These are phyloP conservation scores for Prototheca stagnorum DNA, from an alignment of 163 green algal species.

Conservation along the genomic window DNA sequence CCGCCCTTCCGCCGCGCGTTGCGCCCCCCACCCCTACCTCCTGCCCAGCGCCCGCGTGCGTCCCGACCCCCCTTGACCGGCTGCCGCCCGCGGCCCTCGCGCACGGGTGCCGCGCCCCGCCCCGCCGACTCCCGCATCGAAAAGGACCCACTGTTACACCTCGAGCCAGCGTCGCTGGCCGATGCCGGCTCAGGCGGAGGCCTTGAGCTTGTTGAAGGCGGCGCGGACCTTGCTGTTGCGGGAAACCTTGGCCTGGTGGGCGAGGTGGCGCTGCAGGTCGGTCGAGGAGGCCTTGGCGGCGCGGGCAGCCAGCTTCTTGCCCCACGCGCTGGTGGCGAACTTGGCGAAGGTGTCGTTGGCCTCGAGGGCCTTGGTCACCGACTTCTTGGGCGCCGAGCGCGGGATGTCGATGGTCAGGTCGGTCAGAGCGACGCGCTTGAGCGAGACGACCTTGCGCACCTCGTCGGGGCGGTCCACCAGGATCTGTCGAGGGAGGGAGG, in stretches of 20 bases:
- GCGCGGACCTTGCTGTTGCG: slow-evolving; percentile 8
- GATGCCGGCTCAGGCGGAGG: too few species aligned
- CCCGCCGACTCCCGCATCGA: too few species aligned
- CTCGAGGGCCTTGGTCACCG: slow-evolving; percentile 56
- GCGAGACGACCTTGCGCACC: slow-evolving; percentile 58
- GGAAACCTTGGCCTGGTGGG: slow-evolving; percentile 40
- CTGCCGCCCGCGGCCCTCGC: too few species aligned
- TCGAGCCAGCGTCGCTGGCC: too few species aligned
- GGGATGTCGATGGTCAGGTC: slow-evolving; percentile 84
- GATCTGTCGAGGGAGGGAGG: slow-evolving; percentile 36
- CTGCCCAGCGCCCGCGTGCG: too few species aligned
- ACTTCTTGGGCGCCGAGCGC: slow-evolving; percentile 72
- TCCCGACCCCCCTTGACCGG: too few species aligned
- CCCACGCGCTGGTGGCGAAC: slow-evolving; percentile 72
- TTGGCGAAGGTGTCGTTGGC: slow-evolving; percentile 61
- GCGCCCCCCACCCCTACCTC: too few species aligned
- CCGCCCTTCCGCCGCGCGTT: too few species aligned
- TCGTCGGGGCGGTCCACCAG: slow-evolving; percentile 78
- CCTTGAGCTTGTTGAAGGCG: neutral
- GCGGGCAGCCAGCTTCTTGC: slow-evolving; percentile 76
- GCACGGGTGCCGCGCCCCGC: too few species aligned
- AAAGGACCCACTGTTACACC: too few species aligned
- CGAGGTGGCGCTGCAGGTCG: slow-evolving; percentile 85
- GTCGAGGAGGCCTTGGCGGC: slow-evolving; percentile 45
- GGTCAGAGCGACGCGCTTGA: slow-evolving; percentile 89